Conservation (phyloP, 139 green algal species). For the Parachlorella kessleri region DNA sequence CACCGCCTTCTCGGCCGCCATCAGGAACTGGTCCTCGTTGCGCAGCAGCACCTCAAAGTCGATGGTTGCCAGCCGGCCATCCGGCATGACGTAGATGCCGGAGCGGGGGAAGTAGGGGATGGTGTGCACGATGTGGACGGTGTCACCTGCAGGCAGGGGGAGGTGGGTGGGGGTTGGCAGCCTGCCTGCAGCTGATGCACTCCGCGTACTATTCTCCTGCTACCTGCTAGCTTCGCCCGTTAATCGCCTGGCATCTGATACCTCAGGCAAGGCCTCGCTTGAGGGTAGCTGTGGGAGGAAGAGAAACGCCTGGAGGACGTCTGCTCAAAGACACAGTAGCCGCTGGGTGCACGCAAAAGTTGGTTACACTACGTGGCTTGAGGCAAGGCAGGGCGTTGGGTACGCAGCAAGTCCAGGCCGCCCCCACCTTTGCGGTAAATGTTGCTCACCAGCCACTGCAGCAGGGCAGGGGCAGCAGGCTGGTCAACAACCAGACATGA, state of each 20-base stretch:
- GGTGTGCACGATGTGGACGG: conserved; percentile 25
- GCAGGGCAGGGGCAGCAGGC: too few relatives aligned
- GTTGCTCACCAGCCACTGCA: conserved; percentile 13
- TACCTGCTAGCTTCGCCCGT: too few relatives aligned
- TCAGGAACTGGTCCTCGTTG: conserved; percentile 25
- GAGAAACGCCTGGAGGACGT: too few relatives aligned
- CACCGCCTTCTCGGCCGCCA: conserved; percentile 10
- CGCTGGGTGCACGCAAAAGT: too few relatives aligned
- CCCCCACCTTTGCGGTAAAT: conserved; percentile 6
- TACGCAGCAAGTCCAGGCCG: too few relatives aligned
- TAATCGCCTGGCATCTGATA: too few relatives aligned
- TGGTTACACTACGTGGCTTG: too few relatives aligned
- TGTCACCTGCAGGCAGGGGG: conserved; percentile 9
- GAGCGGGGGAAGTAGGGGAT: conserved; percentile 18
- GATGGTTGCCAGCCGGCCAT: conserved; percentile 27
- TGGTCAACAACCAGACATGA: too few relatives aligned
- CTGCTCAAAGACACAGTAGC: too few relatives aligned
- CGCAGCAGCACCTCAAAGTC: conserved; percentile 31
- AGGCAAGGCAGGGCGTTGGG: too few relatives aligned
- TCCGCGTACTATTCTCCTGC: too few relatives aligned
- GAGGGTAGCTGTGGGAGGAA: background rate
- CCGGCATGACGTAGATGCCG: conserved; percentile 24
- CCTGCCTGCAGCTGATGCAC: too few relatives aligned
- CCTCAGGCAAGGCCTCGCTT: background rate
- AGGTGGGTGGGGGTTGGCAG: background rate